Percentiles rank a stretch among this genome's conserved stretches.
phyloP scores from a whole-genome alignment of 805 yeast species.

The Candida vartiovaarae region DNA sequence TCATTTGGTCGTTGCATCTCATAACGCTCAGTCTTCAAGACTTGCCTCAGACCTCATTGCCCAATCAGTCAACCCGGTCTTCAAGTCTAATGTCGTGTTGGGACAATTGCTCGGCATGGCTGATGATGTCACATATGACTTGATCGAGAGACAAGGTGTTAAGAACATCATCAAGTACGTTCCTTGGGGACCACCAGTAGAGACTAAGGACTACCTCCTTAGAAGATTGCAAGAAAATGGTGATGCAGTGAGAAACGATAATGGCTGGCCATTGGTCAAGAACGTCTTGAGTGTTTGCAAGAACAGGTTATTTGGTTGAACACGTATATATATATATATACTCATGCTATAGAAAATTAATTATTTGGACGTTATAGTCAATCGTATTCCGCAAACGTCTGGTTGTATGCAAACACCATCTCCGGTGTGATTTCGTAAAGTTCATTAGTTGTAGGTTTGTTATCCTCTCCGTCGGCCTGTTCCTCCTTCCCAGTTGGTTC shows the following conservation, averaged over 20 bases:
- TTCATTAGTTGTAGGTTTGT: no score
- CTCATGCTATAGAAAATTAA: slow-evolving; percentile 1
- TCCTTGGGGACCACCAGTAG: slow-evolving; percentile 96
- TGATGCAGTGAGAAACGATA: slow-evolving; percentile 82
- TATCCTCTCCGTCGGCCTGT: no score
- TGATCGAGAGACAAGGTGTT: slow-evolving; percentile 56
- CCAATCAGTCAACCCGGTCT: slow-evolving; percentile 21
- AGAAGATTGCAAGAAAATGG: slow-evolving; percentile 95
- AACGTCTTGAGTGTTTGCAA: slow-evolving; percentile 37
- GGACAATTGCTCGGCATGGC: slow-evolving; percentile 97
- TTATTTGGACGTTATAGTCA: background rate
- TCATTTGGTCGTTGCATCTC: slow-evolving; percentile 86
- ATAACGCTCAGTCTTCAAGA: slow-evolving; percentile 72
- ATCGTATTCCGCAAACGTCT: background rate
- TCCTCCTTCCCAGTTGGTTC: no score
- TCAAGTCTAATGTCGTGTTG: slow-evolving; percentile 59
- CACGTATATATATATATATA: background rate
- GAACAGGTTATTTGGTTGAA: slow-evolving; percentile 21
- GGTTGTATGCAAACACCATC: background rate
- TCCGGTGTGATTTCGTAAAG: no score
- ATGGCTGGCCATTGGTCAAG: slow-evolving; percentile 67
- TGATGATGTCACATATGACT: slow-evolving; percentile 74
- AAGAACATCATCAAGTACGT: slow-evolving; percentile 86
- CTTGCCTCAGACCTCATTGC: slow-evolving; percentile 55
- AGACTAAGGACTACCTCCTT: slow-evolving; percentile 81